Evolutionary conservation across 306 rosid species (phyloP).

Genomic region (Fagus sylvatica): DNA sequence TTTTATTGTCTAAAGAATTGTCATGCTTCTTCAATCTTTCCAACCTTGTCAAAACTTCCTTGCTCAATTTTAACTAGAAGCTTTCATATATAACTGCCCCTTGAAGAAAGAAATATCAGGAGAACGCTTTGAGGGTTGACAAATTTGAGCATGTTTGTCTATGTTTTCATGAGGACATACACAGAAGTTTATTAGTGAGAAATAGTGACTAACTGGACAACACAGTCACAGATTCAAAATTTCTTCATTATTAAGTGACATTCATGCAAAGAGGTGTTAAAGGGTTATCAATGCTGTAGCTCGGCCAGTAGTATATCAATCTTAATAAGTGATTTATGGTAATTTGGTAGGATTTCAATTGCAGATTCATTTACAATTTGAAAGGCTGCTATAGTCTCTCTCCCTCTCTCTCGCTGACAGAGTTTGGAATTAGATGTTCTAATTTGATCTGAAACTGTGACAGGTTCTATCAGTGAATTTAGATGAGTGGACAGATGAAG

Average conservation of each 20-base stretch:
- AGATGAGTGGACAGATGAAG: conserved; percentile 86
- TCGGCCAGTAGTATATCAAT: too few relatives aligned
- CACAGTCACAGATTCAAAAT: not conserved
- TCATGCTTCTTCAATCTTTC: not conserved
- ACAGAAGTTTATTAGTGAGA: not conserved
- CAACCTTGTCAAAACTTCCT: not conserved
- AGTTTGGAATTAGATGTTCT: conserved; percentile 6
- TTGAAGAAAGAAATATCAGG: not conserved
- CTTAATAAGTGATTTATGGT: too few relatives aligned
- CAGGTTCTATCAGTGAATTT: conserved; percentile 90
- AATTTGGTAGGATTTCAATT: not conserved
- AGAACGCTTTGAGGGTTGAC: not conserved
- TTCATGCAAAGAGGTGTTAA: not conserved
- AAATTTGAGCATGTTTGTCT: not conserved
- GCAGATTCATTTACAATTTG: not conserved
- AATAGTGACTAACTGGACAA: not conserved
- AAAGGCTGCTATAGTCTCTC: conserved; percentile 1
- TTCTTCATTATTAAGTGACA: not conserved
- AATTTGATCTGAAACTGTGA: conserved; percentile 22
- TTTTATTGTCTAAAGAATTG: not conserved
- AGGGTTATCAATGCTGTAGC: not conserved
- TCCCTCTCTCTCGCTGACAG: not conserved
- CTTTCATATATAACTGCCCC: not conserved
- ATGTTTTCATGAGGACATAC: not conserved
- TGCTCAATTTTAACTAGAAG: not conserved